Percentiles rank a stretch among this genome's conserved stretches.
These are phyloP conservation scores for Gliomastix tumulicola DNA, from an alignment of 2,329 filamentous ascomycete species.

Conservation along the genomic window DNA sequence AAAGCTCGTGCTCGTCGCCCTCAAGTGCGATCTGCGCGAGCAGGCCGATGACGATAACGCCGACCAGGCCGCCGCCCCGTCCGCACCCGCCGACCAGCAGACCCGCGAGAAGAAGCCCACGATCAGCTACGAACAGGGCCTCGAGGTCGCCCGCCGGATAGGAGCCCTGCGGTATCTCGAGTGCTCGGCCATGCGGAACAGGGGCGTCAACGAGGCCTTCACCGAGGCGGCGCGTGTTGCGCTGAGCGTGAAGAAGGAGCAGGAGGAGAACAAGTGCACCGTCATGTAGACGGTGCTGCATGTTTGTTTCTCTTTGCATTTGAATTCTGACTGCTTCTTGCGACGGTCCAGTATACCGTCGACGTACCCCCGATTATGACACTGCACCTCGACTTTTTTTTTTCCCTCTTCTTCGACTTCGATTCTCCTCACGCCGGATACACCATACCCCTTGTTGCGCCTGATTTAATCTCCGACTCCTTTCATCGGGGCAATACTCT, in stretches of 20 bases:
- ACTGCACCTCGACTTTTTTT: too few species aligned
- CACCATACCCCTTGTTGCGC: too few species aligned
- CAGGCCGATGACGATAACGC: constrained; percentile 65
- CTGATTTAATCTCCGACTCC: too few species aligned
- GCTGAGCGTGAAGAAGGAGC: constrained; percentile 62
- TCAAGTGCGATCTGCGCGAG: constrained; percentile 95
- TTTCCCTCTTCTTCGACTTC: too few species aligned
- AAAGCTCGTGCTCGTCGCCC: constrained; percentile 86
- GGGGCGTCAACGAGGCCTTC: constrained; percentile 97
- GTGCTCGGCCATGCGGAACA: constrained; percentile 97
- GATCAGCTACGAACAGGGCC: constrained; percentile 86
- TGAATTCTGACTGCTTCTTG: too few species aligned
- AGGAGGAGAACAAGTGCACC: constrained; percentile 53
- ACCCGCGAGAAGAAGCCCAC: constrained; percentile 58
- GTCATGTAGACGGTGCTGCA: constrained; percentile 55
- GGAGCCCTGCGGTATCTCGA: constrained; percentile 92
- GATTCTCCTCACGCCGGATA: too few species aligned
- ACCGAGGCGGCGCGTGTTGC: constrained; percentile 96
- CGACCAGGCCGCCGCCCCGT: constrained; percentile 44
- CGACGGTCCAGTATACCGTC: too few species aligned
- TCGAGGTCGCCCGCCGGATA: constrained; percentile 87
- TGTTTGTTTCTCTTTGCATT: too few species aligned
- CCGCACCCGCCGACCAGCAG: constrained; percentile 15
- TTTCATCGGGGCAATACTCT: too few species aligned
- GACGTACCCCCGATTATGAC: too few species aligned